Conservation (phyloP, 192 early-diverging fungal species). For the Umbelopsis ramanniana region DNA sequence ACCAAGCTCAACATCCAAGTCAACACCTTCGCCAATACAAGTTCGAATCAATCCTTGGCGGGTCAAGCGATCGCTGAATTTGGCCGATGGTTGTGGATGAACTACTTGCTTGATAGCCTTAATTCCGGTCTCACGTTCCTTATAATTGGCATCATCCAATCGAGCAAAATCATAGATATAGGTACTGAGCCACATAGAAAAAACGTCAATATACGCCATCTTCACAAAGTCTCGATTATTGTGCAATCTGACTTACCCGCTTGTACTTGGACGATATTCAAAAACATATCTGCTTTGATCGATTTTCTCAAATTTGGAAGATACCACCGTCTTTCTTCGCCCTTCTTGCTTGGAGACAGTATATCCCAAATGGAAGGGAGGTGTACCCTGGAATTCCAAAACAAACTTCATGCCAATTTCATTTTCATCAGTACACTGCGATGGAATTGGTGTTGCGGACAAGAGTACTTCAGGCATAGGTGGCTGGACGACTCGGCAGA, state of each 20-base stretch:
- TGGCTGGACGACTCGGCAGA: conserved; percentile 42
- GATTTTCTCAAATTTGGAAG: conserved; percentile 16
- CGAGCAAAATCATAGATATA: conserved; percentile 42
- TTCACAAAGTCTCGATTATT: background rate
- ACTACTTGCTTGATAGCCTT: conserved; percentile 40
- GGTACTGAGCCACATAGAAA: conserved; percentile 2
- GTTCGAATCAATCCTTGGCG: conserved; percentile 23
- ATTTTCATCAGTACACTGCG: conserved; percentile 38
- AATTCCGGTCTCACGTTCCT: conserved; percentile 27
- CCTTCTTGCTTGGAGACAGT: conserved; percentile 27
- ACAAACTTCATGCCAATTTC: conserved; percentile 45
- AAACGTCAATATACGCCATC: background rate
- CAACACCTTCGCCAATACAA: conserved; percentile 43
- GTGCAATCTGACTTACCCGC: conserved; percentile 17
- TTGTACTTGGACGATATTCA: conserved; percentile 32
- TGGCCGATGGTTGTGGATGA: conserved; percentile 50
- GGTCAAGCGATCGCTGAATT: conserved; percentile 23
- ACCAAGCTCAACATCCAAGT: conserved; percentile 38
- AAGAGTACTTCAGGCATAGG: conserved; percentile 32
- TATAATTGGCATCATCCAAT: conserved; percentile 38
- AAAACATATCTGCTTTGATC: conserved; percentile 40
- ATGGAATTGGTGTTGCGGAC: conserved; percentile 34
- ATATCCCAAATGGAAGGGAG: conserved; percentile 37
- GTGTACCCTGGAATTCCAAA: conserved; percentile 34
- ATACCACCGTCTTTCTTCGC: conserved; percentile 9